Evolutionary conservation across 306 rosid species (phyloP), one percentile per base, ranked within the genome.

Genomic region (Quillaja saponaria): DNA sequence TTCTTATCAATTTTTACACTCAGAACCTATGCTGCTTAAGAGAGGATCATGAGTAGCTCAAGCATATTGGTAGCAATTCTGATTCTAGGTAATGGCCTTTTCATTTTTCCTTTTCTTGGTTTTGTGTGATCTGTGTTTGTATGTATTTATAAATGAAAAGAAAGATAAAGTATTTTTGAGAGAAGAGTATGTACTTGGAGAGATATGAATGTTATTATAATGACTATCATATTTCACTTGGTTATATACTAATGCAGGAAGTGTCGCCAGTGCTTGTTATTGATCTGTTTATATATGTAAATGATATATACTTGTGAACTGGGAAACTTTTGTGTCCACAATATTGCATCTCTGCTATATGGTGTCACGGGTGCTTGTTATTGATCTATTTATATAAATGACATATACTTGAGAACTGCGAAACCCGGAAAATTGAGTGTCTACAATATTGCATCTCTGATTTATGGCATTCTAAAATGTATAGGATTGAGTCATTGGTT

Each of bases 61-160:
- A 66, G 66, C 45, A 50, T 33, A 42, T 69, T 65, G 51, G 60
- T 66, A 51, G 66, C 68, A 41, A 49, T 54, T 66, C 76, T 59
- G 57, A 74, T 76, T 57, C 21, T 70, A 66, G 80, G 78, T 71
- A 61, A 78, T 48, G 71, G 76, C 53, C 16, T 5, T 20, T 42
- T 35, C 28, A 19, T 44, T 4, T 40, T 34, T 34, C 14, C 51
- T 20, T 55, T 53, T 39, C 19, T 21, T 67, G 48, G 14, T 61
- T 38, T 55, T 55, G 55, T 61, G 79, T 42, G 71, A 58, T 66
- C 65, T 74, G 63, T 66, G 34, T 67, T 73, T 25, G 69, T 72
- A 17, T 58, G 41, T 59, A 49, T 48, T 34, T 33, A 55, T 71
- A 50, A 49, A 18, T 46, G 25, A 48, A 40, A 20, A 17, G 56